Evolutionary conservation across 257 asterid genomes (phyloP), one percentile per base, ranked within the genome.

Genomic region (Solanum pinnatisectum): DNA sequence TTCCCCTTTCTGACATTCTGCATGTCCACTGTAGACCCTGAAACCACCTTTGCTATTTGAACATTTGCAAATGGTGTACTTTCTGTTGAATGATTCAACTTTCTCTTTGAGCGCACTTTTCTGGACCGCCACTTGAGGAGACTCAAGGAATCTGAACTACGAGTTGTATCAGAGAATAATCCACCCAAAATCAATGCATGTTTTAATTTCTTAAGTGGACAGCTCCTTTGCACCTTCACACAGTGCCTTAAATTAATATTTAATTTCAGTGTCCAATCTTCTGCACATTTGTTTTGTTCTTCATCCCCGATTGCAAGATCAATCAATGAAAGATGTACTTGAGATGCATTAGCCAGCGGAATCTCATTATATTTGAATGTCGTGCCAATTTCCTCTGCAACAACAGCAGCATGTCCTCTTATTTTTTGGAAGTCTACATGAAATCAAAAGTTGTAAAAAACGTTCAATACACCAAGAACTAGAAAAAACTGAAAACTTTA

Each of bases 221-320:
- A 91, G 87, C 87, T 92, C 91, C 87, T 96, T 86, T 95, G 94
- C 87, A 93, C 88, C 89, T 92, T 96, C 90, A 94, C 93, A 89
- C 92, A 91, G 49, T 97, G 96, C 91, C 88, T 94, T 89, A 97
- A 89, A 89, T 93, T 96, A 91, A 97, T 90, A 89, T 87, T 87
- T 91, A 96, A 88, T 90, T 91, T 89, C 22, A 95, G 91, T 35
- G 99, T 96, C 99, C 99, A 96, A 90, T 96, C 97, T 88, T 92
- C 94, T 30, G 86, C 88, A 87, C 87, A 87, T 85, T 88, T 90
- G 18, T 84, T 88, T 89, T 89, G 92, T 78, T 94, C 95, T 85
- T 93, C 97, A 88, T 93, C 78, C 84, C 90, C 98, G 23, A 94
- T 94, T 83, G 99, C 96, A 86, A 89, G 89, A 90, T 94, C 98